Percentiles rank a stretch among this genome's conserved stretches.
These are phyloP conservation scores for Linum usitatissimum DNA, from an alignment of 345 rosid species.

Conservation along the genomic window DNA sequence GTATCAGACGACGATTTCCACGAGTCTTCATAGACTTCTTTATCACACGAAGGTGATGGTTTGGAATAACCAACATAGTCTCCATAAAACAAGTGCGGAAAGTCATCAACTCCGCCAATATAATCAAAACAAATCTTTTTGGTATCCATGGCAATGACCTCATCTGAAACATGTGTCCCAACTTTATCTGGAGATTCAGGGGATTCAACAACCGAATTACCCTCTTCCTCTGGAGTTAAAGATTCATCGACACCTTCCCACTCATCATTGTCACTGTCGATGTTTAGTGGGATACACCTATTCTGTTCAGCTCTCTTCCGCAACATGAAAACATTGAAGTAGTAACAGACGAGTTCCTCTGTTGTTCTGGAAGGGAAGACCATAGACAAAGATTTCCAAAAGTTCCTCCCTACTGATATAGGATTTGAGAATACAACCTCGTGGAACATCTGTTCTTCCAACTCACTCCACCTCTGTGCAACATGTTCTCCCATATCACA, in stretches of 20 bases:
- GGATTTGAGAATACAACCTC: neutral
- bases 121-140: too few relatives aligned
- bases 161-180: neutral
- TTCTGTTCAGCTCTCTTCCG: constrained; percentile 2
- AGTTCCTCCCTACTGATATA: neutral
- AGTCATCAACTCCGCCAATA: too few relatives aligned
- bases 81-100: too few relatives aligned
- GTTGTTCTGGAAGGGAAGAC: neutral
- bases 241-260: neutral
- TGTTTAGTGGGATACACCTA: neutral
- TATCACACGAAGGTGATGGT: too few relatives aligned
- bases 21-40: too few relatives aligned
- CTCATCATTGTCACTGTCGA: constrained; percentile 1
- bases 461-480: neutral
- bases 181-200: neutral
- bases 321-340: neutral
- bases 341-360: neutral
- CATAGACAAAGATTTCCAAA: neutral
- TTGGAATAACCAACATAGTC: too few relatives aligned
- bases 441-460: neutral
- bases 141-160: too few relatives aligned
- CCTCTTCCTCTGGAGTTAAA: neutral
- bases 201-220: neutral
- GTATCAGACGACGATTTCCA: too few relatives aligned
- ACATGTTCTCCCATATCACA: constrained; percentile 1